These are phyloP conservation scores for Mortierella polycephala DNA, from an alignment of 371 early-diverging fungal genomes.

Conservation along the genomic window DNA sequence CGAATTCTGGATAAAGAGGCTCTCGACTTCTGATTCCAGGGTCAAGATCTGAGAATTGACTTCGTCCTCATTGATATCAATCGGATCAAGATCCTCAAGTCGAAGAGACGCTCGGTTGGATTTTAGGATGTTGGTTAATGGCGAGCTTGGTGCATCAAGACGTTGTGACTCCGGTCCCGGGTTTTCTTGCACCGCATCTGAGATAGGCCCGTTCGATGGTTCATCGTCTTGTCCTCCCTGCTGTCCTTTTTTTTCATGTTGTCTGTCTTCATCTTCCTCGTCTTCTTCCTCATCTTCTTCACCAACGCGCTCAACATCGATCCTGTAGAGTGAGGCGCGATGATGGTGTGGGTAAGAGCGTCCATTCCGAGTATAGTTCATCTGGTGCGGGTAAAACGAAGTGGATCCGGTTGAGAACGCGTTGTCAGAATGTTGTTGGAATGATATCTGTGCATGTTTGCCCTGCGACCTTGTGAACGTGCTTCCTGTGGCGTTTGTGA, in stretches of 20 bases:
- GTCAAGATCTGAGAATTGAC: conserved; percentile 39
- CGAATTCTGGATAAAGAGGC: conserved; percentile 27
- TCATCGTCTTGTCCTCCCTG: conserved; percentile 1
- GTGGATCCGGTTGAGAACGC: not conserved
- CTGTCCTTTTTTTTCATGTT: conserved; percentile 9
- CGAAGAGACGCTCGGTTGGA: conserved; percentile 22
- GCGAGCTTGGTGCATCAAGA: not conserved
- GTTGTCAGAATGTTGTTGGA: not conserved
- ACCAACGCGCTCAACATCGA: conserved; percentile 49
- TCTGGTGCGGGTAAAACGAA: conserved; percentile 15
- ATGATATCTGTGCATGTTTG: not conserved
- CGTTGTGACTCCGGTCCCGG: not conserved
- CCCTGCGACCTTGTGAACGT: conserved; percentile 15
- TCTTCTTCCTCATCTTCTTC: conserved; percentile 51
- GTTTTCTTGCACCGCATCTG: not conserved
- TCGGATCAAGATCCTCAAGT: conserved; percentile 27
- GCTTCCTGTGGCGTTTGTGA: conserved; percentile 21
- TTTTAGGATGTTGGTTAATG: conserved; percentile 2
- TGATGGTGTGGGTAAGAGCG: conserved; percentile 34
- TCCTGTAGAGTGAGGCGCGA: conserved; percentile 47
- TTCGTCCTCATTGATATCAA: conserved; percentile 39
- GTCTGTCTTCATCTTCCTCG: conserved; percentile 22
- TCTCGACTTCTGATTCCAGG: conserved; percentile 49
- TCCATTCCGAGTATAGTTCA: conserved; percentile 12
- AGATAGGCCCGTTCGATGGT: not conserved